phyloP scores from a whole-genome alignment of 2,329 filamentous ascomycete genomes.

The Colletotrichum filicis region DNA sequence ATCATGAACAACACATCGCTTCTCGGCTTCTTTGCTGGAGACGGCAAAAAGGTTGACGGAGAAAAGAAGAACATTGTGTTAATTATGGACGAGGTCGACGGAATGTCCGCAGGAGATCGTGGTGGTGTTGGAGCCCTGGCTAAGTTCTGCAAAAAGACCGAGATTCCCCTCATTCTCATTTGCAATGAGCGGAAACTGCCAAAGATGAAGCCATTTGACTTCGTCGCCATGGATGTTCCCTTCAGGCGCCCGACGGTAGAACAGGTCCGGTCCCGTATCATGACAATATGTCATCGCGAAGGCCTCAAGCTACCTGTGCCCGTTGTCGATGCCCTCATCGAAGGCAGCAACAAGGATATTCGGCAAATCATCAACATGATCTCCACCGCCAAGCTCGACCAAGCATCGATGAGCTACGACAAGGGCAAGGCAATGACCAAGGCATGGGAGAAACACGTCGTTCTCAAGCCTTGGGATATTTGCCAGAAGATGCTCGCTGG shows the following conservation, averaged over 20 bases:
- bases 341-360: constrained; percentile 95
- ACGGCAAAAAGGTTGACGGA: constrained; percentile 81
- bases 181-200: constrained; percentile 93
- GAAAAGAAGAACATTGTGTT: constrained; percentile 93
- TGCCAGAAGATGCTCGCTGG: constrained; percentile 90
- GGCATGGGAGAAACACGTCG: constrained; percentile 97
- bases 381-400: constrained; percentile 90
- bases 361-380: constrained; percentile 99
- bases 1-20: constrained; percentile 95
- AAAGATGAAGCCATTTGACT: constrained; percentile 99
- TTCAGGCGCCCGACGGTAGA: constrained; percentile 93
- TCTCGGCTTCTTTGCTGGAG: constrained; percentile 87
- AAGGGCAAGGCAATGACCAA: constrained; percentile 95
- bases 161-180: constrained; percentile 94
- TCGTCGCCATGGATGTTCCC: constrained; percentile 82
- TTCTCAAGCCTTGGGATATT: constrained; percentile 98
- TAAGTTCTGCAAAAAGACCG: constrained; percentile 93
- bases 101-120: constrained; percentile 97
- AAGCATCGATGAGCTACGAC: constrained; percentile 82
- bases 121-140: constrained; percentile 95
- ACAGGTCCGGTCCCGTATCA: constrained; percentile 90
- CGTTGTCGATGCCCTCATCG: constrained; percentile 92
- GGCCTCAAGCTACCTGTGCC: constrained; percentile 84
- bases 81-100: constrained; percentile 99
- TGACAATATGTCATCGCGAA: constrained; percentile 95